A percentile compares a stretch with the other conserved stretches of the same genome.
Conservation (phyloP, 768 basidiomycete species). For the Lentinus tigrinus region DNA sequence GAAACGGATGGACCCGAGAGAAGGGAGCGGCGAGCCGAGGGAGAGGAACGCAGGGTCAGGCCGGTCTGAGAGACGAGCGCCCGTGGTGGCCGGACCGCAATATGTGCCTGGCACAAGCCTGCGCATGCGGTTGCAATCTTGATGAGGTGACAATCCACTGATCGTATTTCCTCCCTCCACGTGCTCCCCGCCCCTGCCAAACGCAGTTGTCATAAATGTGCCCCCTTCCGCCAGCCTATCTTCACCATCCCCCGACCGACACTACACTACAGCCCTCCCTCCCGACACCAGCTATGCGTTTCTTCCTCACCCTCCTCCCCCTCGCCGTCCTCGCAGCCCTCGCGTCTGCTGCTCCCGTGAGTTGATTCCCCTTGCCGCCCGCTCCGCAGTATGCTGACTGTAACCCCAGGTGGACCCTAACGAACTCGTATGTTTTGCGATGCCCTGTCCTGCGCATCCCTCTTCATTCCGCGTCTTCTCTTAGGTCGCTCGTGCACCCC, state of each 20-base stretch:
- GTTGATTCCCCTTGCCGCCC: background rate
- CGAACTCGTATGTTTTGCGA: conserved; percentile 10
- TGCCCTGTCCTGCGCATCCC: background rate
- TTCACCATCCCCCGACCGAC: conserved; percentile 2
- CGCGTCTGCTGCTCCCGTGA: conserved; percentile 23
- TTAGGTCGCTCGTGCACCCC: background rate
- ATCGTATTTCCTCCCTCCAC: conserved; percentile 4
- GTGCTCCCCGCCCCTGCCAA: conserved; percentile 12
- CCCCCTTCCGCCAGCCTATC: background rate
- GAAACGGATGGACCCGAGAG: background rate
- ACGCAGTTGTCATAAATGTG: conserved; percentile 12
- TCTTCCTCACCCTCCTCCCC: conserved; percentile 18
- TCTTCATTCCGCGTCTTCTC: background rate
- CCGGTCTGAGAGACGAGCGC: background rate
- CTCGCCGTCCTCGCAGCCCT: conserved; percentile 23
- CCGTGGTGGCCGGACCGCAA: background rate
- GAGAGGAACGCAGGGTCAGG: background rate
- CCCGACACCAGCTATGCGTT: conserved; percentile 19
- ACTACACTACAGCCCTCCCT: background rate
- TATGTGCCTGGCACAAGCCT: conserved; percentile 13
- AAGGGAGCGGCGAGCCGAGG: background rate
- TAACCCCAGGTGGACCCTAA: background rate
- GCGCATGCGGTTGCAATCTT: conserved; percentile 11
- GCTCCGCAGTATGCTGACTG: background rate
- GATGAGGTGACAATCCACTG: conserved; percentile 18